Evolutionary conservation across 306 rosid genomes (phyloP), one percentile per base, ranked within the genome.

Genomic region (Rosa persica): DNA sequence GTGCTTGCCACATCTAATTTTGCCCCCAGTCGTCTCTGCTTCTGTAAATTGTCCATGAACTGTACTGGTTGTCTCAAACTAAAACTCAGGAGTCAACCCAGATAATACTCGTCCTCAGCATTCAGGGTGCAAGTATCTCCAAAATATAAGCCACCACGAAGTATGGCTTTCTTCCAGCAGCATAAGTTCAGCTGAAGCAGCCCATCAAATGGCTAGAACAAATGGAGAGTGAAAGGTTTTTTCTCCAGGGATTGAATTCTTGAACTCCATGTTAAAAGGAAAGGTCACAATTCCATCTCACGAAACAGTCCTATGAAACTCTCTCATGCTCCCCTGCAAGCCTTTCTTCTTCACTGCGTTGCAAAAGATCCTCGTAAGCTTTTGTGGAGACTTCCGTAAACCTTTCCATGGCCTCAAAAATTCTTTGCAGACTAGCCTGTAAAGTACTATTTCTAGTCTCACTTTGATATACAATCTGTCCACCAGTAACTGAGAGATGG

Each of bases 331-430:
- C 85, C 43, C 52, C 73, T 4, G 80, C 60, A 40, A 76, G 82
- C 36, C 83, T 81, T 80, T 86, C 96, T 81, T 95, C 98, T 83
- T 84, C 90, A 23, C 85, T 79, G 16, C 94, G 89, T 81, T 88
- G 97, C 73, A 93, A 74, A 81, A 96, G 89, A 77, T 91, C 99
- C 82, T 91, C 97, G 2, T 93, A 96, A 55, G 87, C 92, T 89
- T 61, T 91, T 83, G 80, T 86, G 57, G 94, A 90, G 75, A 82
- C 83, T 5, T 87, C 89, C 0, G 91, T 89, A 83, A 96, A 96
- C 86, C 85, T 96, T 87, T 96, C 98, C 97, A 96, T 91, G 76
- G 98, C 93, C 88, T 96, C 97, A 72, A 96, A 96, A 81, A 93
- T 89, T 66, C 90, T 87, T 84, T 89, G 97, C 88, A 96, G 84